These are phyloP conservation scores for Polyporus tsugae DNA, from an alignment of 1,284 basidiomycete genomes.

Conservation along the genomic window DNA sequence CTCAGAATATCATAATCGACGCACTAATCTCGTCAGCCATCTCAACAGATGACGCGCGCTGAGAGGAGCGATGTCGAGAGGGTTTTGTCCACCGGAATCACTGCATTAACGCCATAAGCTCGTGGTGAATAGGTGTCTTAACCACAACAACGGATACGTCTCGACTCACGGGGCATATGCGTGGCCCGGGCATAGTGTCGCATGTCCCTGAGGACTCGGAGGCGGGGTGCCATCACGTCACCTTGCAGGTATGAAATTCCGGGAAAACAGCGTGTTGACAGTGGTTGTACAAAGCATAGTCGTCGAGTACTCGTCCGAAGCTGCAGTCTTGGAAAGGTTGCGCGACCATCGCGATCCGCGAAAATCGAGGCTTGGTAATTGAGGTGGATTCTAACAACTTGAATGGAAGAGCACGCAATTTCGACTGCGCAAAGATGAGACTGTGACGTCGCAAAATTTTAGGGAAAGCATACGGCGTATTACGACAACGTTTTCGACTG, in stretches of 20 bases:
- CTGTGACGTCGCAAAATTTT: not conserved
- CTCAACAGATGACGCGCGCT: not conserved
- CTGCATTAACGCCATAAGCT: not conserved
- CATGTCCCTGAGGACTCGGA: too few species aligned
- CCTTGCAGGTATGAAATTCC: not conserved
- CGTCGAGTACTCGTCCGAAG: not conserved
- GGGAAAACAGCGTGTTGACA: not conserved
- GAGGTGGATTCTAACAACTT: not conserved
- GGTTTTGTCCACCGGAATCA: not conserved
- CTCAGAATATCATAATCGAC: not conserved
- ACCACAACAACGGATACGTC: not conserved
- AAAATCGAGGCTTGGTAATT: not conserved
- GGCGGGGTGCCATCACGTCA: not conserved
- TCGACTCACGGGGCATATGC: not conserved
- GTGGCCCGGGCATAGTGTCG: too few species aligned
- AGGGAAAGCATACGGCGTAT: not conserved
- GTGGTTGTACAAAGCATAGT: not conserved
- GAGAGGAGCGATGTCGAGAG: not conserved
- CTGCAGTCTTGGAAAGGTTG: not conserved
- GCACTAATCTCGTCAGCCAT: not conserved
- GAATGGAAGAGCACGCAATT: not conserved
- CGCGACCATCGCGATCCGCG: not conserved
- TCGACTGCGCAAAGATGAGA: constrained; percentile 3
- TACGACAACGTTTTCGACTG: not conserved
- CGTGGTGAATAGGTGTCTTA: not conserved